Conservation (phyloP, 441 rosid species). For the Manihot esculenta region DNA sequence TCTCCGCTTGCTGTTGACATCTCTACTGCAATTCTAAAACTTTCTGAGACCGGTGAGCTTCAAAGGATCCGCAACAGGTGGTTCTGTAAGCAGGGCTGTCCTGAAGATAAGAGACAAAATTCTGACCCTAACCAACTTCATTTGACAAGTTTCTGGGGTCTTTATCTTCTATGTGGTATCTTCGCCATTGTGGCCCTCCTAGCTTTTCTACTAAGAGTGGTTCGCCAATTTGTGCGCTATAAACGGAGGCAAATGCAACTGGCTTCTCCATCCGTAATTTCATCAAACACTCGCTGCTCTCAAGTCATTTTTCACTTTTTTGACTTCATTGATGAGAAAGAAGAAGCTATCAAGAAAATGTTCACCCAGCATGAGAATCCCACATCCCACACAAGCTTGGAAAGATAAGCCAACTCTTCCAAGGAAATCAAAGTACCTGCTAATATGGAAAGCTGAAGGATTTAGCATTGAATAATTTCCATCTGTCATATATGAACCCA, state of each 20-base stretch:
- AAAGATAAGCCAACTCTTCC: slow-evolving; percentile 15
- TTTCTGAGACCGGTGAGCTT: slow-evolving; percentile 68
- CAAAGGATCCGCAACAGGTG: slow-evolving; percentile 57
- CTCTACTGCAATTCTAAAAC: slow-evolving; percentile 79
- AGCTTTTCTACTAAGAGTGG: slow-evolving; percentile 46
- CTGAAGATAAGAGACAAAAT: slow-evolving; percentile 26
- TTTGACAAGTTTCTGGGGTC: slow-evolving; percentile 76
- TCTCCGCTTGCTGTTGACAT: slow-evolving; percentile 72
- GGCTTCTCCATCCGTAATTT: slow-evolving; percentile 22
- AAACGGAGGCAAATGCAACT: slow-evolving; percentile 39
- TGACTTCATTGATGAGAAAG: slow-evolving; percentile 75
- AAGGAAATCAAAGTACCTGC: no score
- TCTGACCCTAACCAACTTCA: slow-evolving; percentile 58
- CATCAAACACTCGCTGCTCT: slow-evolving; percentile 35
- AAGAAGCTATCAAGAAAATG: slow-evolving; percentile 73
- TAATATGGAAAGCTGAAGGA: not conserved
- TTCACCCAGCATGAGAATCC: slow-evolving; percentile 38
- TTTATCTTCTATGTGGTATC: slow-evolving; percentile 59
- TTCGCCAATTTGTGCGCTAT: slow-evolving; percentile 53
- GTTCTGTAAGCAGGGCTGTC: slow-evolving; percentile 63
- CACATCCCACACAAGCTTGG: slow-evolving; percentile 28
- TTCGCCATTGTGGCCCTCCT: slow-evolving; percentile 47
- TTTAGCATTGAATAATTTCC: not conserved
- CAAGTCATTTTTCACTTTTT: slow-evolving; percentile 50
- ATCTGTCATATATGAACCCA: not conserved